Evolutionary conservation across 108 stramenopile genomes (phyloP).

Genomic region (Cyclotella baltica): DNA sequence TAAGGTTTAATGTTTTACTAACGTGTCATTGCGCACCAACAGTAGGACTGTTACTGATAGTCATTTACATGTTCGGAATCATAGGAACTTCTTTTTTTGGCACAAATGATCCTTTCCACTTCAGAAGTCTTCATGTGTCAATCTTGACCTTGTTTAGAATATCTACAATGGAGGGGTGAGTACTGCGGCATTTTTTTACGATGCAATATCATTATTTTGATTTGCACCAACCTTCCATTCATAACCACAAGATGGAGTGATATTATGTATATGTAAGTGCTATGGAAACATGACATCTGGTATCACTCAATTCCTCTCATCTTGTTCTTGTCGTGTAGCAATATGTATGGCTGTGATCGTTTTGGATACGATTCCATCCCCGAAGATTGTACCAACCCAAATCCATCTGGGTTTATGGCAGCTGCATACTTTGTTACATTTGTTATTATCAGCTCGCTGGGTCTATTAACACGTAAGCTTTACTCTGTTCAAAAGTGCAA

Average conservation of each 20-base stretch:
- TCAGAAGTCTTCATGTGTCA: constrained; percentile 17
- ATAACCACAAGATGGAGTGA: constrained; percentile 4
- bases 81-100: constrained; percentile 42
- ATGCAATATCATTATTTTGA: background rate
- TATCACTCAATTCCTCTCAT: background rate
- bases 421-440: constrained; percentile 39
- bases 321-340: background rate
- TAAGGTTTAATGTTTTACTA: background rate
- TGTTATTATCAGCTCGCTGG: constrained; percentile 28
- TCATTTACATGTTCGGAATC: constrained; percentile 52
- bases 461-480: background rate
- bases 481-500: too few relatives aligned
- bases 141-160: constrained; percentile 41
- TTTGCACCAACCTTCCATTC: too few relatives aligned
- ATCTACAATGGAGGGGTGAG: constrained; percentile 40
- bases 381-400: constrained; percentile 36
- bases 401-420: background rate
- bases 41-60: constrained; percentile 31
- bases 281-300: background rate
- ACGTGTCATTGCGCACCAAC: background rate
- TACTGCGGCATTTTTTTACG: background rate
- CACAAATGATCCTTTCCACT: constrained; percentile 45
- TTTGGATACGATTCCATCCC: constrained; percentile 29
- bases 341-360: constrained; percentile 41
- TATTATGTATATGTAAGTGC: constrained; percentile 32